Evolutionary conservation across 1,284 basidiomycete genomes (phyloP), one percentile per base, ranked within the genome.

Genomic region (Sanguinoderma infundibulare): DNA sequence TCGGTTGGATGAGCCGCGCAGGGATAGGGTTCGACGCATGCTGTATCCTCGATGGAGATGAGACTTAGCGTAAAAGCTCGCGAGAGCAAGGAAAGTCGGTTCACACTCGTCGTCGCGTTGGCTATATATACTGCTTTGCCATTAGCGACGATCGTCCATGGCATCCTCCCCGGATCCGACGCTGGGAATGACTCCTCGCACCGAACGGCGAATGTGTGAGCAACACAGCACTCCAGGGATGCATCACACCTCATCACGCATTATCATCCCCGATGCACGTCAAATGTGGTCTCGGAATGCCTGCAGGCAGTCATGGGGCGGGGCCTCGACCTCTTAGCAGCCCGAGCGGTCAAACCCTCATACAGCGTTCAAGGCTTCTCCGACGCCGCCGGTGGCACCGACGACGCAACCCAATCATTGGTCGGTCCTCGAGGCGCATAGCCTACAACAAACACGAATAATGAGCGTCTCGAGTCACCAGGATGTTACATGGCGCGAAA

Each of bases 21-120:
- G 30, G 14, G 51, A 53, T 40, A 58, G 26, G 50, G 53, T 53
- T 2, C 49, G 56, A 51, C 57, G 57, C 57, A 58, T 58, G 10
- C 12, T 26, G 32, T 15, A 6, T 15, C 2, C 28, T 7, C 12
- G 3, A 14, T 24, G 40, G 20, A 22, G 22, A 20, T 40, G 2
- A 5, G 24, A 46, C 14, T 26, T 46, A n/a, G n/a, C n/a, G n/a
- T n/a, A 14, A 5, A 15, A 28, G 5, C 15, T n/a, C n/a, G 22
- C 22, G 30, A 36, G 1, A 3, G 50, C n/a, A 34, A 51, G 10
- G 22, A 15, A 52, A 12, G 32, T 52, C 35, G 36, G 50, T 5
- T 6, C 9, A 20, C 5, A 46, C 12, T 7, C 0, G 26, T 5
- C 36, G 8, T 8, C n/a, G 14, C 9, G n/a, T 22, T 14, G 9